Base-by-base conservation (phyloP, 169 alveolate species). In the Cyclospora cayetanensis region DNA sequence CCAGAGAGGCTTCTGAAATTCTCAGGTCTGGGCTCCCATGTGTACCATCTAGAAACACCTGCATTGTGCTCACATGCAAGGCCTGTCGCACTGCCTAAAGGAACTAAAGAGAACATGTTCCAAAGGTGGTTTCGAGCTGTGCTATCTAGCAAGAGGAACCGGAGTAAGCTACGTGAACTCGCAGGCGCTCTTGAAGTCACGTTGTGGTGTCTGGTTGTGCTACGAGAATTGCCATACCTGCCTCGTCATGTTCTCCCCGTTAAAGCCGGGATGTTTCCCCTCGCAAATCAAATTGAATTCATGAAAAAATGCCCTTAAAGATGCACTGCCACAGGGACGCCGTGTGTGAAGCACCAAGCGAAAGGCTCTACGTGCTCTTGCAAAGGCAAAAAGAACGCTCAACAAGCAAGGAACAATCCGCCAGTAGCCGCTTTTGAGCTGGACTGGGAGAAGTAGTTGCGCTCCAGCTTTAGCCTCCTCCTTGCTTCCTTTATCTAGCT, bases 241-340 rank as follows among this genome's bases (percentile, higher is more conserved):
- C 63, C 79, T 90, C 31, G 93, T 90, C 43, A 90, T 25, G 52
- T 90, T 90, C 18, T 90, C 65, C 25, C 93, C 93, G 89, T 90
- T 60, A 31, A 90, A 90, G n/a, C 86, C 90, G 27, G 93, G 93
- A 42, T 90, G 93, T 2, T 65, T 90, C 15, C 93, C 93, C 37
- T 90, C 93, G 50, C 93, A 90, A 4, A 90, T 53, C 41, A 22
- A 70, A 27, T 90, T 76, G 84, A 90, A 72, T 37, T 90, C 93
- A 25, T 42, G 80, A 4, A 89, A 18, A 22, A 89, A 55, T 1
- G 43, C 42, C 11, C 63, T 34, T 34, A 76, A 43, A n/a, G 12
- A 68, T 35, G 46, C 52, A 27, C 84, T 82, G 20, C 55, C 55
- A 12, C 25, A 15, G 77, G 74, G 31, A 68, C 85, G 89, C 4